Base-by-base conservation (phyloP, 805 yeast species). In the Tetrapisispora iriomotensis region DNA sequence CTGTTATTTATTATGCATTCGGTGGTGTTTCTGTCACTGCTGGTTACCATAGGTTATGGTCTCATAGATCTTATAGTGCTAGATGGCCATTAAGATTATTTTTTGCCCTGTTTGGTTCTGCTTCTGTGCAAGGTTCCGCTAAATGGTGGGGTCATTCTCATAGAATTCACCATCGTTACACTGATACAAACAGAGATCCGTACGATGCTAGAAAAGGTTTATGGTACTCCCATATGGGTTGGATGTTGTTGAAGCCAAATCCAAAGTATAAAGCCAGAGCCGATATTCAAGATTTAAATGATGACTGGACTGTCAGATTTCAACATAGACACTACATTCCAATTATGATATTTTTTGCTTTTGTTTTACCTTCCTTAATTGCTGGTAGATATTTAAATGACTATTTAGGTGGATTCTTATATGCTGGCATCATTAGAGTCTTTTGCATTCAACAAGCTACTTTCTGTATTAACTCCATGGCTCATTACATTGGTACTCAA, bases 101-200 rank as follows among this genome's bases (percentile, higher is more conserved):
- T 49, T 81, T 64, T 55, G 94, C 90, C 6, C 60, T 80, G 21
- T 82, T 82, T 52, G 94, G 94, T 46, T 85, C 90, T 25, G 82
- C 87, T 31, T 76, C 87, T 40, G 77, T 82, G 36, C 87, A 82
- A 61, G 94, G 94, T 48, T 81, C 90, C 30, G 77, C 82, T 60
- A 82, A 82, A 62, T 82, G 92, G 92, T 83, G 94, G 94, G 75
- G 81, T 35, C 92, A 82, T 59, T 72, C 82, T 38, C 94, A 83
- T 64, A 74, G 94, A 72, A 71, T 82, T 41, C 94, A 83, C 61
- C 94, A 83, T 65, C 72, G 94, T 67, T 83, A 81, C 64, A 82
- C 92, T 5, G 94, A 83, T 63, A 83, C 92, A 21, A 56, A 61
- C 41, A 75, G 90, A 67, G 94, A 83, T 61, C 94, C 94, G 38